phyloP scores from a whole-genome alignment of 176 grass and related monocot species.

The Zea luxurians region DNA sequence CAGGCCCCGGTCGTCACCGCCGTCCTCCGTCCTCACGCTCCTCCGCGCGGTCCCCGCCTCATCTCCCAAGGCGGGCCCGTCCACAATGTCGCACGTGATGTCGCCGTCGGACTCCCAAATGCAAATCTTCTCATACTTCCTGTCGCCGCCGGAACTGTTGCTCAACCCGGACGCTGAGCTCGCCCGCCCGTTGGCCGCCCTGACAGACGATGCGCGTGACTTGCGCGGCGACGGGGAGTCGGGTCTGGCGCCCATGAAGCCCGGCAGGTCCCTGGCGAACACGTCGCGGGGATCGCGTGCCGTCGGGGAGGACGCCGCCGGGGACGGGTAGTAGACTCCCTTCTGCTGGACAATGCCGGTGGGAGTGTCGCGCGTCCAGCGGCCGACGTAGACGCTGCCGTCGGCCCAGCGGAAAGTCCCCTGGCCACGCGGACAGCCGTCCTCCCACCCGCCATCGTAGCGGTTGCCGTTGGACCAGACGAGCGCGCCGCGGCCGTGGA shows the following conservation, averaged over 20 bases:
- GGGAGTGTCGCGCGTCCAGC: conserved; percentile 59
- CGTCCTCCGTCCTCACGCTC: conserved; percentile 36
- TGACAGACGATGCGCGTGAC: conserved; percentile 35
- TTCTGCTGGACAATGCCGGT: conserved; percentile 64
- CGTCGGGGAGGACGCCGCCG: conserved; percentile 57
- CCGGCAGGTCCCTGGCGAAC: conserved; percentile 61
- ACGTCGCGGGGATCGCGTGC: conserved; percentile 74
- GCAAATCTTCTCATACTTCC: conserved; percentile 67
- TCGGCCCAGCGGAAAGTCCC: conserved; percentile 85
- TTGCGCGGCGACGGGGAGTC: conserved; percentile 47
- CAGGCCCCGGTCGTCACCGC: conserved; percentile 16
- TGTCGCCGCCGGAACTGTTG: conserved; percentile 53
- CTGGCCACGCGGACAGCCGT: conserved; percentile 70
- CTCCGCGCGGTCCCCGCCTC: conserved; percentile 16
- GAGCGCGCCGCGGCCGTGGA: conserved; percentile 70
- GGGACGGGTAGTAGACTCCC: conserved; percentile 80
- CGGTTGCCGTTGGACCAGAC: conserved; percentile 72
- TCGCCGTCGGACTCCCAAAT: conserved; percentile 75
- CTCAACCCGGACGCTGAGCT: conserved; percentile 54
- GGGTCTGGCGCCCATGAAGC: conserved; percentile 34
- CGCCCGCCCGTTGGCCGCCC: conserved; percentile 41
- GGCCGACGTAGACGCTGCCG: conserved; percentile 73
- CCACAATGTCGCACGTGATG: conserved; percentile 71
- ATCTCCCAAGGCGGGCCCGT: conserved; percentile 41
- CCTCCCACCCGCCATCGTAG: conserved; percentile 90